phyloP scores from a whole-genome alignment of 2,329 filamentous ascomycete species.

The Boeremia exigua region DNA sequence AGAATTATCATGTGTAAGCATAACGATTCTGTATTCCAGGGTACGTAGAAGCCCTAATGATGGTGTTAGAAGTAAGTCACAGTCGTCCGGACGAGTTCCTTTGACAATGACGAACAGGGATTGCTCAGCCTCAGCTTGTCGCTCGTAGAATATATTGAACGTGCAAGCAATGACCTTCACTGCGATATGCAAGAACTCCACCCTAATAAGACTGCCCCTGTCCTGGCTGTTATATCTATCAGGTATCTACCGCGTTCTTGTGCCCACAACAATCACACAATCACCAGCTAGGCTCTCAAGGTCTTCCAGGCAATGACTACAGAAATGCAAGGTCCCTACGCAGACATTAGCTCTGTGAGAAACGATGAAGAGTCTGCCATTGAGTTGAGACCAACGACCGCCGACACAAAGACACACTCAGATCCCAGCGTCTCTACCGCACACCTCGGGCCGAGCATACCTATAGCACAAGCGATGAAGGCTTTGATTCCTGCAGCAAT shows the following conservation, averaged over 20 bases:
- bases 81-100: slow-evolving; percentile 4
- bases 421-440: slow-evolving; percentile 1
- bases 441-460: slow-evolving; percentile 1
- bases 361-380: slow-evolving; percentile 10
- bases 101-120: neutral
- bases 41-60: neutral
- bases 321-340: slow-evolving; percentile 4
- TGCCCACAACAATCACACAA: neutral
- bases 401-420: slow-evolving; percentile 1
- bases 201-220: neutral
- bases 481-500: slow-evolving; percentile 17
- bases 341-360: neutral
- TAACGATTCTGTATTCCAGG: neutral
- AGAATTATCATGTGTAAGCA: neutral
- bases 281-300: neutral
- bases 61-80: neutral
- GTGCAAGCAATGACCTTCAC: neutral
- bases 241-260: neutral
- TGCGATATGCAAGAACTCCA: neutral
- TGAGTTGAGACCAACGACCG: slow-evolving; percentile 8
- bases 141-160: neutral
- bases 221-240: neutral
- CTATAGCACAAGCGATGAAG: slow-evolving; percentile 13
- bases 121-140: neutral
- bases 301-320: neutral